Conservation (phyloP, 1,139 yeast genomes). For the Magnusiomyces tetraspermus region DNA sequence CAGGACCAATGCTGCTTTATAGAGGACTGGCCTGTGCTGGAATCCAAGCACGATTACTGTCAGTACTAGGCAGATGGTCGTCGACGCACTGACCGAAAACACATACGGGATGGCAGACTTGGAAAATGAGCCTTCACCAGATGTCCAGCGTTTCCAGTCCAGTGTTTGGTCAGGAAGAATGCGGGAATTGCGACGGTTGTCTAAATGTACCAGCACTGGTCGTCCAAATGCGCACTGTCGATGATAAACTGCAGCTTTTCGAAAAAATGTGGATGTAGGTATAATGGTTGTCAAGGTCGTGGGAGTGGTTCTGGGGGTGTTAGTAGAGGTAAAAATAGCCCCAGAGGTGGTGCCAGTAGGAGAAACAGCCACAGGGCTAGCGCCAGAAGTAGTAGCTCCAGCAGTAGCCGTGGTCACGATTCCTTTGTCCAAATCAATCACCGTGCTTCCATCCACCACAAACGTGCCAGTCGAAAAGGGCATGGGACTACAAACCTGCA, state of each 20-base stretch:
- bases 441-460: conserved; percentile 6
- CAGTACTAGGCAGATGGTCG: conserved; percentile 55
- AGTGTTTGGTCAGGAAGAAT: background rate
- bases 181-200: background rate
- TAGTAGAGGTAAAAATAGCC: too few relatives aligned
- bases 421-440: conserved; percentile 7
- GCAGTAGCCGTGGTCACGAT: too few relatives aligned
- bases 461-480: conserved; percentile 16
- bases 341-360: background rate
- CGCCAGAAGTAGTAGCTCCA: background rate
- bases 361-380: background rate
- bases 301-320: background rate
- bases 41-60: conserved; percentile 43
- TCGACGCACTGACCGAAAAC: conserved; percentile 54
- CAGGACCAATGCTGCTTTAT: conserved; percentile 20
- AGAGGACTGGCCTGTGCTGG: conserved; percentile 41
- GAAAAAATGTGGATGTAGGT: background rate
- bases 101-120: conserved; percentile 35
- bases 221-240: conserved; percentile 15
- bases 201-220: conserved; percentile 17
- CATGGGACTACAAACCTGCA: conserved; percentile 17
- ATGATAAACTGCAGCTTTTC: conserved; percentile 9
- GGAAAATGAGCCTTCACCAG: conserved; percentile 4
- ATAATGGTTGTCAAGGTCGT: background rate
- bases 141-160: conserved; percentile 9